Evolutionary conservation across 2,329 filamentous ascomycete genomes (phyloP), one percentile per base, ranked within the genome.

Genomic region (Delphinella strobiligena): DNA sequence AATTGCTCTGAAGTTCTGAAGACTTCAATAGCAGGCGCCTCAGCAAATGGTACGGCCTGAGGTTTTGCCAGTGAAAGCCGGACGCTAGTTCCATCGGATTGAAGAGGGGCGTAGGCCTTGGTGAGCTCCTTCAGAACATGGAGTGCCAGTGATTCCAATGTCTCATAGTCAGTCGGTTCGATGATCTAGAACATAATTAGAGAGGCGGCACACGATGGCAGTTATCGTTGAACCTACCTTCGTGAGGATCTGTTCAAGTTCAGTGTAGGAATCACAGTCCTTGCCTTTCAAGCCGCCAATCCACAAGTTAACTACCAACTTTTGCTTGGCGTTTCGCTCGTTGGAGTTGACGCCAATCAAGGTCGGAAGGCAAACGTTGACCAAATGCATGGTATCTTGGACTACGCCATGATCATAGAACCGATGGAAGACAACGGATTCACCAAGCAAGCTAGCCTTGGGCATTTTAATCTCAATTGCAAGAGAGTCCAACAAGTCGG

Each of bases 331-430:
- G 27, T 61, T 47, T 45, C 82, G 65, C 66, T 88, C 82, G 50
- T 86, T 81, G 16, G 64, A 57, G 51, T 88, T 86, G 19, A 88
- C 72, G 1, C 82, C 82, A 34, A 88, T 74, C 36, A 88, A 56
- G 22, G 75, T 77, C 18, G 81, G 78, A 8, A 85, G 67, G 29
- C 68, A 68, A 37, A 87, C 55, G 15, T 71, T 68, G 34, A 69
- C 67, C 7, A 85, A 55, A 29, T 65, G 63, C 34, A 82, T 54
- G 30, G 56, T 51, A 15, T 44, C 29, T 30, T 24, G 24, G 22
- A 12, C 12, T 7, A 12, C 7, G 22, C 12, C 7, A 12, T 7
- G 12, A 27, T 7, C 22, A 27, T 27, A 27, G 22, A 7, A 12
- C 7, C 22, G 22, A 12, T 27, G 22, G 22, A 27, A 27, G 4